Base-by-base conservation (phyloP, 352 stramenopile genomes). In the Phytophthora europaea region DNA sequence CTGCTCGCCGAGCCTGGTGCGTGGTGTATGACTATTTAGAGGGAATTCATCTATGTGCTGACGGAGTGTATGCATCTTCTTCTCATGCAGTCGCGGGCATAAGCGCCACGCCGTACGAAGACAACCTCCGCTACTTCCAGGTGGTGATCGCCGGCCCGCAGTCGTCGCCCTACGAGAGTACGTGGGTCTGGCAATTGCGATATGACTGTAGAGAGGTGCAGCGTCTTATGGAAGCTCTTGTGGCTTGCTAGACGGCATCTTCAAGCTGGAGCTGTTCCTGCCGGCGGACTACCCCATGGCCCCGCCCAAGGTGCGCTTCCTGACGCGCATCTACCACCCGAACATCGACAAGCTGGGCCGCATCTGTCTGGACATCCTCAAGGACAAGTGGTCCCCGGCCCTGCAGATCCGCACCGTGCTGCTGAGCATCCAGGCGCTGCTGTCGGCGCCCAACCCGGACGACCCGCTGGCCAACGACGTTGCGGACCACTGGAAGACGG, bases 321-420 rank as follows among this genome's bases (percentile, higher is more conserved):
- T 99, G 22, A 99, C 98, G 55, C 98, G 98, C 85, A 99, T 99
- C 66, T 99, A 99, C 75, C 98, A 99, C 82, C 97, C 97, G 15
- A 99, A 99, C 88, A 98, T 99, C 64, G 97, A 99, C 86, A 98
- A 99, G 79, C 85, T 99, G 13, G 97, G 97, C 22, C 85, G 97
- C 64, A 99, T 99, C 80, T 99, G 98, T 72, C 89, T 99, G 52
- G 98, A 99, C 76, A 99, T 99, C 78, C 87, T 99, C 64, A 99
- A 99, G 82, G 97, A 99, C 87, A 99, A 99, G 83, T 99, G 98
- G 98, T 99, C 94, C 58, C 98, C 98, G 1, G 97, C 97, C n/a
- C 88, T 99, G 48, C 97, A 99, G 88, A 99, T 99, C 80, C 87
- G 97, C 76, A 99, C 97, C 2, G 97, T 99, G 56, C 84, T 99